Base-by-base conservation (phyloP, 306 rosid species). In the Fagus crenata region DNA sequence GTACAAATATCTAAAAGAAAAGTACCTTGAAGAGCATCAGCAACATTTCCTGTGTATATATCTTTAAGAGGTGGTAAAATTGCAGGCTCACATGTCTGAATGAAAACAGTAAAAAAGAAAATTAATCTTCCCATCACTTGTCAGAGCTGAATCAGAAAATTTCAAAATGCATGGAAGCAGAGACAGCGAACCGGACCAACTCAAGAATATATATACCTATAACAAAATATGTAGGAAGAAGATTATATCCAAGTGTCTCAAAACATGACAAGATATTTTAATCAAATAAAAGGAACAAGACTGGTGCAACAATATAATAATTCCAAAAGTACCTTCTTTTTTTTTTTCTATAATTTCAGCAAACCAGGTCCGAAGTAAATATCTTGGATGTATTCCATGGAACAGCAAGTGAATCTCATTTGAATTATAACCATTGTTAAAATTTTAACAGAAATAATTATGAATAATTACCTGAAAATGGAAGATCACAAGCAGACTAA, bases 1-100 rank as follows among this genome's bases (percentile, higher is more conserved):
- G 70, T 6, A 65, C 31, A 65, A 46, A 22, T 22, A 22, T 46
- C 51, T 46, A 81, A 67, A 80, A 56, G 81, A 61, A 74, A 80
- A 53, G 71, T 92, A 95, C 99, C 99, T 88, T n/a, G 81, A 61
- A 95, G 96, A 77, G 88, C 93, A 73, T 90, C 92, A 49, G 75
- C 89, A 81, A 95, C 75, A 81, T 89, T 95, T 72, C 88, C 76
- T 53, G 90, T 85, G 81, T 90, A 95, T 82, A 95, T 88, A 71
- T 92, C 91, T 82, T 73, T 81, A 72, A 95, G 92, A 74, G 99
- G 97, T 60, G 99, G 99, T 0, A 95, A 79, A 82, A 95, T 92
- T 71, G 99, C 91, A 72, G 99, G 99, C 61, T 6, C 54, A 75
- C 99, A 92, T 22, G 97, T 95, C 99, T 95, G 91, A 77, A 78